Conservation (phyloP, 768 basidiomycete genomes). For the Pisolithus marmoratus region DNA sequence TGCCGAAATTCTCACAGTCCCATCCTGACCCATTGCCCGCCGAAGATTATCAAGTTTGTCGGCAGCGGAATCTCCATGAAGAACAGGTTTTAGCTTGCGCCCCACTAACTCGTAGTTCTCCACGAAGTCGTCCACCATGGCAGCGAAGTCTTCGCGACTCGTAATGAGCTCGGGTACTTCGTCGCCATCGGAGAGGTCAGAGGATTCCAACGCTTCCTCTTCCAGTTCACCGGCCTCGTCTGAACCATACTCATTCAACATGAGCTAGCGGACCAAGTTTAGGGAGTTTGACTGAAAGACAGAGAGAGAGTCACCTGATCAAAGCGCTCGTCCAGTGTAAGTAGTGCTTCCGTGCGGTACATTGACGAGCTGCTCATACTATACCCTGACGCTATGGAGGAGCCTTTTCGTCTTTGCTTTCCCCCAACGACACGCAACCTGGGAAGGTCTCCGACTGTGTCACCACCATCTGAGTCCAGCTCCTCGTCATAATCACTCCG, state of each 20-base stretch:
- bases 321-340: conserved; percentile 88
- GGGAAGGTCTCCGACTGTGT: conserved; percentile 76
- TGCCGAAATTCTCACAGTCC: conserved; percentile 43
- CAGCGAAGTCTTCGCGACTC: conserved; percentile 82
- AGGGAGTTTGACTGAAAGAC: neutral
- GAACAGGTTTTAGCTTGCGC: conserved; percentile 73
- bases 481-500: conserved; percentile 45
- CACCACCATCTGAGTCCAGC: conserved; percentile 62
- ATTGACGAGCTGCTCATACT: conserved; percentile 97
- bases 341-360: conserved; percentile 85
- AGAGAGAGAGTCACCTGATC: conserved; percentile 61
- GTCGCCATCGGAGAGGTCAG: conserved; percentile 37
- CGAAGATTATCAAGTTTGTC: conserved; percentile 82
- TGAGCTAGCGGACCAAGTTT: conserved; percentile 40
- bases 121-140: conserved; percentile 91
- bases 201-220: conserved; percentile 35
- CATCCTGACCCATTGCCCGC: conserved; percentile 67
- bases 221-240: conserved; percentile 44
- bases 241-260: conserved; percentile 73
- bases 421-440: conserved; percentile 76
- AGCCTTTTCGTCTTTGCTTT: conserved; percentile 62
- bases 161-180: conserved; percentile 72
- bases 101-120: conserved; percentile 87
- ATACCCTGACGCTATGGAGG: conserved; percentile 88
- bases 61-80: conserved; percentile 64